These are phyloP conservation scores for Globisporangium nagaii DNA, from an alignment of 352 stramenopile genomes.

Conservation along the genomic window DNA sequence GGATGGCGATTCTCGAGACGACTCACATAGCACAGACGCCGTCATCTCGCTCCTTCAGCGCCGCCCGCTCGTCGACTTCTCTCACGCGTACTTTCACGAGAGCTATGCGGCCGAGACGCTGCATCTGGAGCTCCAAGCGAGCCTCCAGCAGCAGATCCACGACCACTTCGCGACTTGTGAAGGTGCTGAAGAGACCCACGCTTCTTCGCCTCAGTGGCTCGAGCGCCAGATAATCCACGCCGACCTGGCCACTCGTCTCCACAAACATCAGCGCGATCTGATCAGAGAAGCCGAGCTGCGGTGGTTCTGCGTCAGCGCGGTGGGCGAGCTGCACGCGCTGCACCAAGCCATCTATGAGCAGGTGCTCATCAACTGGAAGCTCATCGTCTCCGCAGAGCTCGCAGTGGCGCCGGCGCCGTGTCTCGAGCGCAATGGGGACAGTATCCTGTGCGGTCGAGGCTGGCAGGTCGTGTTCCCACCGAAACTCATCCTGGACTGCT, in stretches of 20 bases:
- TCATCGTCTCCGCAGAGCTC: slow-evolving; percentile 34
- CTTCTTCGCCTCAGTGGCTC: slow-evolving; percentile 6
- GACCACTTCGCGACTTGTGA: slow-evolving; percentile 17
- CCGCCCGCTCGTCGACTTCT: slow-evolving; percentile 39
- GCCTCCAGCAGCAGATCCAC: slow-evolving; percentile 23
- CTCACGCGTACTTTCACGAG: slow-evolving; percentile 53
- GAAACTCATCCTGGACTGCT: slow-evolving; percentile 24
- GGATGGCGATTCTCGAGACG: no score
- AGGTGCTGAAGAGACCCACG: not conserved
- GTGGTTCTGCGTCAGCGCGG: slow-evolving; percentile 24
- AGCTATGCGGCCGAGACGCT: slow-evolving; percentile 46
- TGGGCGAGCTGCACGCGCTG: slow-evolving; percentile 29
- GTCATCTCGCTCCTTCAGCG: slow-evolving; percentile 19
- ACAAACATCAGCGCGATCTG: slow-evolving; percentile 15
- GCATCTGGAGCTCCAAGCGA: slow-evolving; percentile 38
- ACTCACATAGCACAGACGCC: slow-evolving; percentile 10
- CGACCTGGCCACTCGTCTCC: slow-evolving; percentile 9
- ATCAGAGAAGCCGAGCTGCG: slow-evolving; percentile 23
- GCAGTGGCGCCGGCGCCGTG: slow-evolving; percentile 14
- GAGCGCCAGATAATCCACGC: slow-evolving; percentile 18
- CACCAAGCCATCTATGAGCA: slow-evolving; percentile 39
- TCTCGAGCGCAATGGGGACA: slow-evolving; percentile 22
- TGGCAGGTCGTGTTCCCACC: slow-evolving; percentile 32
- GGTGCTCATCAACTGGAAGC: slow-evolving; percentile 36
- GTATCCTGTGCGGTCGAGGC: slow-evolving; percentile 20